Percentiles rank a stretch among this genome's conserved stretches.
These are phyloP conservation scores for Epichloe aotearoae DNA, from an alignment of 2,329 filamentous ascomycete species.

Conservation along the genomic window DNA sequence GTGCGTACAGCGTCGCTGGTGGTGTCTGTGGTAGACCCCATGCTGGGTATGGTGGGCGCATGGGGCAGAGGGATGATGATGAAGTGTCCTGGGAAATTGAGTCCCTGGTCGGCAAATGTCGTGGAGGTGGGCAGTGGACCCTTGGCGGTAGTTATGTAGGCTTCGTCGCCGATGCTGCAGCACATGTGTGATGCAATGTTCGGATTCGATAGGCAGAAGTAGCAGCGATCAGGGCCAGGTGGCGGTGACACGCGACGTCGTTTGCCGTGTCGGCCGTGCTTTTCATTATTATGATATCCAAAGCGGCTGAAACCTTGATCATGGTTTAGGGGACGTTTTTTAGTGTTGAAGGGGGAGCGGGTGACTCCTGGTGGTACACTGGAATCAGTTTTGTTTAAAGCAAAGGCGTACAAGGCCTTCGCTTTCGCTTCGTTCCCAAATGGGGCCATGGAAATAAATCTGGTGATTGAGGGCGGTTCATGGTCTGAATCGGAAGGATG, in stretches of 20 bases:
- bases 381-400: constrained; percentile 51
- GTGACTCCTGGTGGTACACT: constrained; percentile 60
- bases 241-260: constrained; percentile 38
- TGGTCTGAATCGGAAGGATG: constrained; percentile 38
- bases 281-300: constrained; percentile 29
- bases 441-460: constrained; percentile 80
- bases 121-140: constrained; percentile 64
- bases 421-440: constrained; percentile 65
- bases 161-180: constrained; percentile 73
- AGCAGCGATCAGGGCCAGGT: constrained; percentile 68
- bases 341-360: constrained; percentile 54
- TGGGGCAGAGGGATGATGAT: constrained; percentile 85
- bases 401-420: constrained; percentile 71
- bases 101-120: constrained; percentile 50
- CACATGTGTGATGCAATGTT: constrained; percentile 78
- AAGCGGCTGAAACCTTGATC: constrained; percentile 42
- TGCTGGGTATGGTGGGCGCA: constrained; percentile 57
- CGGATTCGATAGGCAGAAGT: constrained; percentile 88
- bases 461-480: constrained; percentile 52
- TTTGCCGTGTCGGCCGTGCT: constrained; percentile 31
- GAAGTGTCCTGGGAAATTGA: constrained; percentile 72
- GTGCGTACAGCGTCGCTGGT: constrained; percentile 46
- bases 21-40: constrained; percentile 39
- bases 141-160: constrained; percentile 84
- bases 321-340: constrained; percentile 41